These are phyloP conservation scores for Fusarium citri DNA, from an alignment of 2,329 filamentous ascomycete species.

Conservation along the genomic window DNA sequence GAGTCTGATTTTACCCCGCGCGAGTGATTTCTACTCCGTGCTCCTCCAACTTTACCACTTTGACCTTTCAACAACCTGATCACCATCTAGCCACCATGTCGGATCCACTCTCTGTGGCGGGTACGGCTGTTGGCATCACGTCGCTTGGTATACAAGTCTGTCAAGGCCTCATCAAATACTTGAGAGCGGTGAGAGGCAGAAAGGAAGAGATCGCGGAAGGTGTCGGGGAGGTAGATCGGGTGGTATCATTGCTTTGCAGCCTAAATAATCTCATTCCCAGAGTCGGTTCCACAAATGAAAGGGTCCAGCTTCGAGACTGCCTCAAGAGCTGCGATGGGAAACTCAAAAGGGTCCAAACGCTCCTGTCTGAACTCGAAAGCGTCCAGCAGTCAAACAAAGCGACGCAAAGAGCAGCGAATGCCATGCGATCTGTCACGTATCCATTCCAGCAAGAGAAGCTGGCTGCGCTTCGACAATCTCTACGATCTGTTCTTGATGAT, in stretches of 20 bases:
- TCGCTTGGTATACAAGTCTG: slow-evolving; percentile 16
- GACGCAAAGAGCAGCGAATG: not conserved
- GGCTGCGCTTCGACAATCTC: not conserved
- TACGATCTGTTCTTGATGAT: not conserved
- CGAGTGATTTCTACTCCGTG: no score
- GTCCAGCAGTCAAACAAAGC: not conserved
- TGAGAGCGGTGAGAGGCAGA: not conserved
- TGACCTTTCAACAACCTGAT: accelerated
- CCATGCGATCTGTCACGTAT: not conserved
- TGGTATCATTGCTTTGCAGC: not conserved
- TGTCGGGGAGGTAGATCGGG: not conserved
- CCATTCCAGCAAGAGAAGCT: not conserved
- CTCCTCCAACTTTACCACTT: not conserved
- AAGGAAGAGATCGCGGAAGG: not conserved
- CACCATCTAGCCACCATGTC: not conserved
- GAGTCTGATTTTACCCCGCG: not conserved
- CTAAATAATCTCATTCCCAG: not conserved
- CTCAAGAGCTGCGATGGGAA: no score
- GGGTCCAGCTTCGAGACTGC: no score
- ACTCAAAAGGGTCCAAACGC: no score
- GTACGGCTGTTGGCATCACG: slow-evolving; percentile 6
- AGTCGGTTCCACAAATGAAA: no score
- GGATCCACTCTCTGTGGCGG: slow-evolving; percentile 2
- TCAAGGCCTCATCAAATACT: not conserved
- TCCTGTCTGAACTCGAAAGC: no score